Conservation (phyloP, 2,329 filamentous ascomycete species). For the Fusarium haematococcum region DNA sequence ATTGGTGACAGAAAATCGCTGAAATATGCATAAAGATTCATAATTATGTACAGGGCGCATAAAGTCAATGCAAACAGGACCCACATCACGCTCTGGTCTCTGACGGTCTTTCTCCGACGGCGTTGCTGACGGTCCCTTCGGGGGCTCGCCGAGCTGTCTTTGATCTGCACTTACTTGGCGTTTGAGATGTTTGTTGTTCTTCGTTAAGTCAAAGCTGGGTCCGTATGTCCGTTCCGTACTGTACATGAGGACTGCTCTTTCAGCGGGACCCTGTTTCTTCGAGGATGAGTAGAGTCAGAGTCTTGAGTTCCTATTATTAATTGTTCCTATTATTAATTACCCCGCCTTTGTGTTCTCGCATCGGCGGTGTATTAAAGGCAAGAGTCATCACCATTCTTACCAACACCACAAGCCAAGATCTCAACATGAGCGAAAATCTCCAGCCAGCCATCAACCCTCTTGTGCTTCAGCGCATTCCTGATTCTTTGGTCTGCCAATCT, state of each 20-base stretch:
- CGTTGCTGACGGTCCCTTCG: background rate
- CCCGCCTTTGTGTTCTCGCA: background rate
- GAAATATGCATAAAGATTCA: background rate
- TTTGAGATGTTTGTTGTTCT: background rate
- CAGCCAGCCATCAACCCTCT: background rate
- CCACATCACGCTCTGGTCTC: background rate
- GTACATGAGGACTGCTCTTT: background rate
- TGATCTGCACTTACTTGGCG: background rate
- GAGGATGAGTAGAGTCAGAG: background rate
- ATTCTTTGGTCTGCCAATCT: constrained; percentile 21
- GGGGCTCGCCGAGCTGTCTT: background rate
- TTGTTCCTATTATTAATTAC: background rate
- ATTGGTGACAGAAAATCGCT: background rate
- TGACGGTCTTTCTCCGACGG: background rate
- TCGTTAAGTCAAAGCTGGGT: background rate
- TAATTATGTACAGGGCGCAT: background rate
- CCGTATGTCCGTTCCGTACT: background rate
- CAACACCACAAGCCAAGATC: background rate
- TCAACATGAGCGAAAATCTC: background rate
- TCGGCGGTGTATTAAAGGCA: background rate
- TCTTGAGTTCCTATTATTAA: background rate
- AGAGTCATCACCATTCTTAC: background rate
- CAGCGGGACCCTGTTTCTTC: background rate
- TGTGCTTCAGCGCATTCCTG: constrained; percentile 18
- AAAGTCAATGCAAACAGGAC: background rate